Base-by-base conservation (phyloP, 148 eudicot species). In the Rhododendron griersonianum region DNA sequence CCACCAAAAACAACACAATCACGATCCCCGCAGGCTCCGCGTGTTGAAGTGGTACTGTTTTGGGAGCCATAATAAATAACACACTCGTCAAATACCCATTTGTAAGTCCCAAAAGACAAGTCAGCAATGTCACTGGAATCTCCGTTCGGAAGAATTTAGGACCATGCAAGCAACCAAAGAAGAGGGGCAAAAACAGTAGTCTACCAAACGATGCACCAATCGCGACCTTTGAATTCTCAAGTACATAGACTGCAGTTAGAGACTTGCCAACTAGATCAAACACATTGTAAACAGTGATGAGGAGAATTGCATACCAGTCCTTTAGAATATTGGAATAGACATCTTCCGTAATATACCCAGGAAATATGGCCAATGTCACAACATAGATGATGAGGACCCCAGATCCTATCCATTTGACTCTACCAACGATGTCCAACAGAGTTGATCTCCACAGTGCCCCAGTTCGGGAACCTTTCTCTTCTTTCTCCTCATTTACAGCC, bases 291-390 rank as follows among this genome's bases (percentile, higher is more conserved):
- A 90, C 81, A 23, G 98, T 86, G 69, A 98, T 94, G 30, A 97
- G 90, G 81, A 98, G 85, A 74, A 98, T 91, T 0, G 95, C 87
- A n/a, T 95, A 98, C 99, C 99, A 98, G 89, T 98, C 99, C 76
- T 91, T 92, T 7, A 98, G 93, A 39, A 88, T 55, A 16, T 45
- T 82, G 41, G 99, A 98, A 88, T 92, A 96, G 21, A 98, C 98
- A 74, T 98, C 99, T 86, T 95, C 99, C 3, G 98, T 95, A 37
- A 98, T 91, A 86, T 90, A 98, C 18, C 99, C 99, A 0, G 99
- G 99, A 81, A 95, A 98, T 83, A 98, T 95, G 13, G 96, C 88
- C 84, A 95, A 89, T 4, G 99, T 98, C 45, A 98, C 98, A 35
- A 93, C 91, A 75, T 95, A 98, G 25, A 95, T 88, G 81, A 93